Base-by-base conservation (phyloP, 768 basidiomycete genomes). In the Tulasnella sp. region DNA sequence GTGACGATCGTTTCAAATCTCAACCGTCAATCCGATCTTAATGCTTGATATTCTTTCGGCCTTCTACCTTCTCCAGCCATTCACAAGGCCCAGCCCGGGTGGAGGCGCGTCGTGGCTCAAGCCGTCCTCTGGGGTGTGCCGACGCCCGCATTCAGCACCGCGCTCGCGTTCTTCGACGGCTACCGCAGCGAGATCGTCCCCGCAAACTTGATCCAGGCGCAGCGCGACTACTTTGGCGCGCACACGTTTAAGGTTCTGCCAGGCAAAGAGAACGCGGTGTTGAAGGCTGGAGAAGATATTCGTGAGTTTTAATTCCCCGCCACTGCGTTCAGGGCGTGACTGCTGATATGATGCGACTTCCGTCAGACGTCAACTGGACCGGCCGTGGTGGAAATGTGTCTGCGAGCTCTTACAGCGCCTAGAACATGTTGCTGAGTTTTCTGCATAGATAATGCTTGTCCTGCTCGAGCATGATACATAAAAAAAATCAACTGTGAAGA, bases 151-250 rank as follows among this genome's bases (percentile, higher is more conserved):
- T 92, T 92, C 77, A 89, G 88, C 77, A 97, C 94, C 43, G 94
- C 94, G 49, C 80, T 97, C 50, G 90, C 94, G 61, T 99, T 98
- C 84, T 96, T 94, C 73, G 96, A 98, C 70, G 94, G 96, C 25
- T 99, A 98, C 80, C 80, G 94, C 71, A 93, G 92, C 68, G 94
- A 92, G 66, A 77, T 90, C 62, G 80, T 97, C 53, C 91, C 94
- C 43, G 93, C 94, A 51, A 94, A 92, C 76, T 77, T 99, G 63
- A 73, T 98, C 66, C 94, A 99, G 75, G 94, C 80, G 53, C 93
- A 96, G 84, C 91, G 94, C 71, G 94, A 99, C 70, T 99, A 93
- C 81, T 99, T 99, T 71, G 94, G 96, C 73, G 90, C 93, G 45
- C 94, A 97, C 78, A 97, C 94, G 57, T 98, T 96, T 90, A 80